phyloP scores from a whole-genome alignment of 2,329 filamentous ascomycete species.

The Epichloe elymi region DNA sequence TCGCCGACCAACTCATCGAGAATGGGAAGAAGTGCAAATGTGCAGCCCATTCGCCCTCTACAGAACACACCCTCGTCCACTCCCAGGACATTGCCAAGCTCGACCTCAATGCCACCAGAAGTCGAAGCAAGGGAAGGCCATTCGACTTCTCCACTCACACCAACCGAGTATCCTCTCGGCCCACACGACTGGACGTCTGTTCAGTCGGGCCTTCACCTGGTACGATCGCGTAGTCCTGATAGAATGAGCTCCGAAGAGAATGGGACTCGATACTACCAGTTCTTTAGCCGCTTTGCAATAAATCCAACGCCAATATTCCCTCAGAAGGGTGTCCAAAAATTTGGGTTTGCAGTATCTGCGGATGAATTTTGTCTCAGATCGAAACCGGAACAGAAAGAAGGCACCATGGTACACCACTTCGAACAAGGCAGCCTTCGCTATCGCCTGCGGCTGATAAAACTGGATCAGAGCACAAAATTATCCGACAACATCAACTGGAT shows the following conservation, averaged over 20 bases:
- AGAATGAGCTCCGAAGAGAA: constrained; percentile 19
- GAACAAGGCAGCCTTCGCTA: constrained; percentile 36
- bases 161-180: constrained; percentile 26
- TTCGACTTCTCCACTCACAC: constrained; percentile 6
- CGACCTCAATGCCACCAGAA: background rate
- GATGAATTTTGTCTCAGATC: constrained; percentile 22
- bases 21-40: background rate
- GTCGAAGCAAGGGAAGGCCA: constrained; percentile 1
- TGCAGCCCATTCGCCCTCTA: background rate
- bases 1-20: background rate
- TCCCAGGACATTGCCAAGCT: background rate
- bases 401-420: background rate
- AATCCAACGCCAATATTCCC: constrained; percentile 28
- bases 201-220: constrained; percentile 31
- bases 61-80: background rate
- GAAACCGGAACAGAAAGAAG: constrained; percentile 10
- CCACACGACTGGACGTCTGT: constrained; percentile 29
- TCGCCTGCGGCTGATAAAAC: constrained; percentile 53
- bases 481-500: constrained; percentile 39
- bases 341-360: constrained; percentile 33
- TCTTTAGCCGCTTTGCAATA: constrained; percentile 37
- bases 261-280: constrained; percentile 39
- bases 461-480: constrained; percentile 24
- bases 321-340: constrained; percentile 24
- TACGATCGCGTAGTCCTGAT: constrained; percentile 33